A percentile compares a stretch with the other conserved stretches of the same genome.
Evolutionary conservation across 148 eudicot species (phyloP).

Genomic region (Vaccinium darrowii): DNA sequence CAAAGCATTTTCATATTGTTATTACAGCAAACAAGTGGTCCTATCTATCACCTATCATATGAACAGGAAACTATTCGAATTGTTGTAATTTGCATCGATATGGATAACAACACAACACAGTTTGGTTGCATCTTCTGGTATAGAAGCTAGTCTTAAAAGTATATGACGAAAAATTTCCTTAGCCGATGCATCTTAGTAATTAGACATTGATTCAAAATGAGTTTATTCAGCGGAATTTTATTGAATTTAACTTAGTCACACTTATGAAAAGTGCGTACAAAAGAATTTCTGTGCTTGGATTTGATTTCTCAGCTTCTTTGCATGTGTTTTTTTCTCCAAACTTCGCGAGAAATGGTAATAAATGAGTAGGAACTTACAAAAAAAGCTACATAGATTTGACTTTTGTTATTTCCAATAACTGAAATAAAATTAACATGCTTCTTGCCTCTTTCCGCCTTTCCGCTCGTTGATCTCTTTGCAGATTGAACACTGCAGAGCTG

Average conservation of each 20-base stretch:
- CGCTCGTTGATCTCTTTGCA: constrained; percentile 33
- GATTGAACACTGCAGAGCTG: constrained; percentile 25
- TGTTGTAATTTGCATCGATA: not conserved
- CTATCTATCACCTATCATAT: not conserved
- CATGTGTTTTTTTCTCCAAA: constrained; percentile 34
- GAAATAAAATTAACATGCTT: not conserved
- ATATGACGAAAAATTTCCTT: not conserved
- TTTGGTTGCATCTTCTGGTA: not conserved
- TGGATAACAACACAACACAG: not conserved
- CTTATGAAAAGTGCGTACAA: not conserved
- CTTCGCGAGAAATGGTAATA: constrained; percentile 27
- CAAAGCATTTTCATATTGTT: constrained; percentile 9
- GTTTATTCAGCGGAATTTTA: not conserved
- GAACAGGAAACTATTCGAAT: not conserved
- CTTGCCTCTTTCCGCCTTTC: constrained; percentile 47
- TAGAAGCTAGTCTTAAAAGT: not conserved
- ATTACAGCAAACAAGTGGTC: not conserved
- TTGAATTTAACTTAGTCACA: not conserved
- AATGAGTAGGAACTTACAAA: not conserved
- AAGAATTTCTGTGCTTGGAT: constrained; percentile 28
- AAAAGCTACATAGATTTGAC: not conserved
- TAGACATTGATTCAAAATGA: not conserved
- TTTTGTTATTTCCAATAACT: not conserved
- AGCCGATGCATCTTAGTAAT: not conserved
- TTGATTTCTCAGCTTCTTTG: constrained; percentile 34